phyloP scores from a whole-genome alignment of 345 rosid species.

The Hypericum perforatum region DNA sequence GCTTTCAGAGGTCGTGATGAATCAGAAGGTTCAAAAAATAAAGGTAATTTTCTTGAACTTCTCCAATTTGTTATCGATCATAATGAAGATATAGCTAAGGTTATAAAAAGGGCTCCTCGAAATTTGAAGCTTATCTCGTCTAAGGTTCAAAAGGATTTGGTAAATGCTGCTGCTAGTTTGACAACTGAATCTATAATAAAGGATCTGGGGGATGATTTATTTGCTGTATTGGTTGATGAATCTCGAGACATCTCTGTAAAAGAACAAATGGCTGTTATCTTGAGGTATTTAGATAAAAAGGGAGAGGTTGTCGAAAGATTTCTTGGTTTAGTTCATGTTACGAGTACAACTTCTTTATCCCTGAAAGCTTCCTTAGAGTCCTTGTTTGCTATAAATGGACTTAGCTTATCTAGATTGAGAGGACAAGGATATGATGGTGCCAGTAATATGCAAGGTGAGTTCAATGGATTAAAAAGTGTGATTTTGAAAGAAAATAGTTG shows the following conservation, averaged over 20 bases:
- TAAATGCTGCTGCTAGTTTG: not conserved
- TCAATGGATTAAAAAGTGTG: slow-evolving; percentile 1
- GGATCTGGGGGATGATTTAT: not conserved
- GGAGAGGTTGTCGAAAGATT: slow-evolving; percentile 3
- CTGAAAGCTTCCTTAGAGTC: slow-evolving; percentile 3
- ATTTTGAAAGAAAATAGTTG: too few species aligned
- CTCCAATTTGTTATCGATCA: not conserved
- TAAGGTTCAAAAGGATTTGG: slow-evolving; percentile 4
- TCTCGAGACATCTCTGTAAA: slow-evolving; percentile 6
- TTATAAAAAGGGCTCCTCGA: slow-evolving; percentile 2
- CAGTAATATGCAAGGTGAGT: slow-evolving; percentile 2
- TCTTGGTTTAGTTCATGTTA: slow-evolving; percentile 2
- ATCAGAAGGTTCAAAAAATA: not conserved
- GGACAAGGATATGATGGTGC: slow-evolving; percentile 9
- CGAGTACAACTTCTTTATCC: not conserved
- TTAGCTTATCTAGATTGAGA: slow-evolving; percentile 4
- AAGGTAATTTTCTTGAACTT: slow-evolving; percentile 10
- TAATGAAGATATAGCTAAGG: not conserved
- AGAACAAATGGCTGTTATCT: slow-evolving; percentile 4
- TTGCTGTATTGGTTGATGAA: slow-evolving; percentile 10
- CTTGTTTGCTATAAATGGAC: not conserved
- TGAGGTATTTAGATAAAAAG: not conserved
- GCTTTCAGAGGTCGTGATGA: slow-evolving; percentile 10
- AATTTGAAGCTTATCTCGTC: not conserved
- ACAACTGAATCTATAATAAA: not conserved